Conservation (phyloP, 495 filamentous ascomycete species). For the Chlorociboria aeruginascens region DNA sequence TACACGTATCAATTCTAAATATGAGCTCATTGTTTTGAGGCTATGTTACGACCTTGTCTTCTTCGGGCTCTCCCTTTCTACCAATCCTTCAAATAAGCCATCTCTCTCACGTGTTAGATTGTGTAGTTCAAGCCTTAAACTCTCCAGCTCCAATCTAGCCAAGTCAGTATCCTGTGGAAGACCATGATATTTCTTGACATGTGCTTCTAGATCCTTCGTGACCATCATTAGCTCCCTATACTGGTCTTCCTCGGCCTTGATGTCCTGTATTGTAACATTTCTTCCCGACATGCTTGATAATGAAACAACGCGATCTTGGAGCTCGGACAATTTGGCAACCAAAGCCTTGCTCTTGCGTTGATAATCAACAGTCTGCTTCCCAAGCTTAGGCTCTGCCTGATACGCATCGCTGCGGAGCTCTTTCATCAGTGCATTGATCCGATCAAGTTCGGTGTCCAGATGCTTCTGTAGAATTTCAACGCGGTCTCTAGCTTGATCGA, state of each 20-base stretch:
- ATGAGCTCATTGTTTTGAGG: conserved; percentile 1
- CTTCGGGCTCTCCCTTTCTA: conserved; percentile 37
- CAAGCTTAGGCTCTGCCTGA: conserved; percentile 35
- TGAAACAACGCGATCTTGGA: conserved; percentile 30
- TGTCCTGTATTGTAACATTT: conserved; percentile 28
- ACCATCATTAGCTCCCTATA: conserved; percentile 35
- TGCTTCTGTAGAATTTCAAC: conserved; percentile 29
- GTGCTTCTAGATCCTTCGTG: conserved; percentile 44
- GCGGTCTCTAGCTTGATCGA: conserved; percentile 31
- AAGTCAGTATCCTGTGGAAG: conserved; percentile 57
- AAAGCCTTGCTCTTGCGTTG: conserved; percentile 48
- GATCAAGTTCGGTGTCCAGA: conserved; percentile 24
- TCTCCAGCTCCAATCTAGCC: conserved; percentile 53
- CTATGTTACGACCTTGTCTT: conserved; percentile 21
- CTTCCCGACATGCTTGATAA: conserved; percentile 8
- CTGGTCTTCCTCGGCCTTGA: conserved; percentile 38
- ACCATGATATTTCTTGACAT: conserved; percentile 49
- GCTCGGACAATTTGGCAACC: conserved; percentile 41
- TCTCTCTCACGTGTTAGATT: conserved; percentile 48
- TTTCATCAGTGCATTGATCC: conserved; percentile 19
- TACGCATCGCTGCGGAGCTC: conserved; percentile 33
- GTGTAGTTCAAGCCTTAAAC: conserved; percentile 46
- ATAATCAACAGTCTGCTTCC: conserved; percentile 49
- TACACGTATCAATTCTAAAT: background rate
- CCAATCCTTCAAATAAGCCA: conserved; percentile 51